Evolutionary conservation across 208 protist genomes (phyloP).

Genomic region (Zelonia costaricensis): DNA sequence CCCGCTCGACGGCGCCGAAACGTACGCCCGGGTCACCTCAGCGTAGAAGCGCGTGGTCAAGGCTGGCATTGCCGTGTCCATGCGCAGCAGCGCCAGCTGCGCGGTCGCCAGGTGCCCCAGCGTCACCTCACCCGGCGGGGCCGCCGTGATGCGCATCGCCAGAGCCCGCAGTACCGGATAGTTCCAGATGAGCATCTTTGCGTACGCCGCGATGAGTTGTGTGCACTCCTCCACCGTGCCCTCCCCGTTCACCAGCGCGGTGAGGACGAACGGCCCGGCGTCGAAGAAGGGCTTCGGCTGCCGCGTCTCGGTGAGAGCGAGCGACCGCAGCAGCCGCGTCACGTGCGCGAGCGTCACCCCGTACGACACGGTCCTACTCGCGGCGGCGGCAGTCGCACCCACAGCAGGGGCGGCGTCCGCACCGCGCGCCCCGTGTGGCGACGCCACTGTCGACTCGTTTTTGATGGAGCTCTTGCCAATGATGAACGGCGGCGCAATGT

Average conservation of each 20-base stretch:
- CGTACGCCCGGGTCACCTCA: slow-evolving; percentile 4
- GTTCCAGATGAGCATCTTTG: slow-evolving; percentile 81
- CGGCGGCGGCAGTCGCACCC: not conserved
- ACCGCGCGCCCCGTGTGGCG: too few species aligned
- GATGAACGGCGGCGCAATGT: too few species aligned
- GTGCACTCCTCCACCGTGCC: slow-evolving; percentile 30
- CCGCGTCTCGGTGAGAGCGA: slow-evolving; percentile 65
- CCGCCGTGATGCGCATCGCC: slow-evolving; percentile 36
- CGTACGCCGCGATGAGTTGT: slow-evolving; percentile 60
- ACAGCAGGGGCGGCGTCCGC: too few species aligned
- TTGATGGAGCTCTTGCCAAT: too few species aligned
- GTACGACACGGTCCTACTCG: not conserved
- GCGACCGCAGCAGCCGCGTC: slow-evolving; percentile 45
- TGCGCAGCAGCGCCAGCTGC: slow-evolving; percentile 64
- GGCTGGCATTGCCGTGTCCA: slow-evolving; percentile 53
- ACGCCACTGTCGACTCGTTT: too few species aligned
- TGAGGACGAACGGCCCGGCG: slow-evolving; percentile 42
- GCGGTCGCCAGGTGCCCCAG: slow-evolving; percentile 53
- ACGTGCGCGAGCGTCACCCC: slow-evolving; percentile 42
- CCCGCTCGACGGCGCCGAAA: not conserved
- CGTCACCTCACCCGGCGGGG: slow-evolving; percentile 24
- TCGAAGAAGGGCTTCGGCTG: slow-evolving; percentile 63
- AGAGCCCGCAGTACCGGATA: slow-evolving; percentile 64
- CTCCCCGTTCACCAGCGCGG: slow-evolving; percentile 21
- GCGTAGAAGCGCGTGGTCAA: slow-evolving; percentile 30